A percentile compares a stretch with the other conserved stretches of the same genome.
Evolutionary conservation across 192 early-diverging fungal species (phyloP).

Genomic region (Backusella macrospora): DNA sequence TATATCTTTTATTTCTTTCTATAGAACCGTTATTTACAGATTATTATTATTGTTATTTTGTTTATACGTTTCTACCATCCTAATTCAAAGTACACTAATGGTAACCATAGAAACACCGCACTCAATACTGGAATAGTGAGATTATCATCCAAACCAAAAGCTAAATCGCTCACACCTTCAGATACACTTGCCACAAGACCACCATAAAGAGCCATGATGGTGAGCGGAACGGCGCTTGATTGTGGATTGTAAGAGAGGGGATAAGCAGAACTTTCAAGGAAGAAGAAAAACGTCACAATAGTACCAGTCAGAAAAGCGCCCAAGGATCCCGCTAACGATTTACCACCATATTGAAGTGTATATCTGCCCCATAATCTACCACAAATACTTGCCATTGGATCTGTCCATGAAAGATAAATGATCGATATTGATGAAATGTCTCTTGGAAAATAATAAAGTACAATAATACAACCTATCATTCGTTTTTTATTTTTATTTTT

Average conservation of each 20-base stretch:
- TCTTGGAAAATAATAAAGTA: constrained; percentile 36
- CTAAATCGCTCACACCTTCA: constrained; percentile 41
- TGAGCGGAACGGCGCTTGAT: constrained; percentile 19
- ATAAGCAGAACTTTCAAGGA: background rate
- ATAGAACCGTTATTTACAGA: no score
- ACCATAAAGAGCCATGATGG: constrained; percentile 36
- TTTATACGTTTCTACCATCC: background rate
- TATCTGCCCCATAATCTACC: constrained; percentile 46
- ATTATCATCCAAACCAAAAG: constrained; percentile 51
- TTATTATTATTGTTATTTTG: no score
- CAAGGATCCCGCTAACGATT: constrained; percentile 48
- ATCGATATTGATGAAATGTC: constrained; percentile 52
- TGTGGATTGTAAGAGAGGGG: constrained; percentile 14
- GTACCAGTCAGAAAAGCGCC: constrained; percentile 39
- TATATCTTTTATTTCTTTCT: background rate
- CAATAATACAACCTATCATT: constrained; percentile 33
- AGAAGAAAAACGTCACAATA: constrained; percentile 42
- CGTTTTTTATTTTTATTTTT: no score
- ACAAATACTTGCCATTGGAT: constrained; percentile 47
- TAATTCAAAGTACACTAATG: constrained; percentile 26
- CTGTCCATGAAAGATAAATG: constrained; percentile 50
- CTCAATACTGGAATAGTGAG: constrained; percentile 46
- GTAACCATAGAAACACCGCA: constrained; percentile 42
- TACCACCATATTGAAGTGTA: constrained; percentile 43
- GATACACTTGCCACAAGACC: constrained; percentile 44